Evolutionary conservation across 2,329 filamentous ascomycete genomes (phyloP), one percentile per base, ranked within the genome.

Genomic region (Fusarium floridanum): DNA sequence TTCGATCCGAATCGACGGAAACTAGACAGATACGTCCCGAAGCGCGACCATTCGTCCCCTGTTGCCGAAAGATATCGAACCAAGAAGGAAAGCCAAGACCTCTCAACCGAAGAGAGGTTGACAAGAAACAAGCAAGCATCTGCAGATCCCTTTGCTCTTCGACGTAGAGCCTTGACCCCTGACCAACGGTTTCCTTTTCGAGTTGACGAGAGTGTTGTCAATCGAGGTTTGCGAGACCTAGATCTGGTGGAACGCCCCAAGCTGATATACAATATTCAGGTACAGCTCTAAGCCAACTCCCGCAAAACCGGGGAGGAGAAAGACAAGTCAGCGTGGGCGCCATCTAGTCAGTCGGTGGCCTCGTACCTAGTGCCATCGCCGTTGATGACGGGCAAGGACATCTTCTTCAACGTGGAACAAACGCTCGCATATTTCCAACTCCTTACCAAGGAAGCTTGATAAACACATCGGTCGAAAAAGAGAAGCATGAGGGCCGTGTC

Each of bases 291-390:
- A 76, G 74, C 1, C 75, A 75, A 22, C 34, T 79, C 4, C 70
- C 75, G 12, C 77, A 77, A 9, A 81, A 79, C 43, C 55, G 57
- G 41, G 67, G 65, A 61, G 68, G 59, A 29, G 80, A 82, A 41
- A 81, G 87, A 66, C 86, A 91, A 79, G 85, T 90, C 70, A 95
- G 93, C 80, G 84, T 87, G 71, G 92, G 93, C 4, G 88, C 91
- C 11, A 87, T 96, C 20, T 97, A 94, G 94, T 90, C 91, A 20
- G 91, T 97, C 12, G 93, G 94, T 29, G 93, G 93, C n/a, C 80
- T 90, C 11, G 88, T 90, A 60, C 89, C 90, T n/a, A 84, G 86
- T 9, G 85, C 69, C 29, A 84, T 86, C 17, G 88, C 88, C 14
- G 84, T 92, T 22, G 85, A 92, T 56, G 87, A 92, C 81, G 93